Conservation (phyloP, 2,329 filamentous ascomycete genomes). For the Calonectria pseudoreteaudii region DNA sequence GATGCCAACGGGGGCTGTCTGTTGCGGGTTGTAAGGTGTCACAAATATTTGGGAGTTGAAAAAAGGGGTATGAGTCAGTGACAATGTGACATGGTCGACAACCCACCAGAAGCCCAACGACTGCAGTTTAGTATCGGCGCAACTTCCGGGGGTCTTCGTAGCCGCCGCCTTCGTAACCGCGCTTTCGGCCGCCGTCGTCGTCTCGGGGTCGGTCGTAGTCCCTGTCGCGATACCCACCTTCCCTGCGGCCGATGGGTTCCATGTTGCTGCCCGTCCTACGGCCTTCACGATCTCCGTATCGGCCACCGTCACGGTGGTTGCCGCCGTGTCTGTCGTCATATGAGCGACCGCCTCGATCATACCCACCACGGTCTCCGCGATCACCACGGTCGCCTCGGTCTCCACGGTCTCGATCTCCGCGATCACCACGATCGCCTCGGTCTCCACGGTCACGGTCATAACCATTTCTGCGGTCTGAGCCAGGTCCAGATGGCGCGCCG, state of each 20-base stretch:
- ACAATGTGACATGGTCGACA: constrained; percentile 34
- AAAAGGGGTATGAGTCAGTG: constrained; percentile 33
- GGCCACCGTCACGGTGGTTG: constrained; percentile 60
- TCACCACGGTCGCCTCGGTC: constrained; percentile 62
- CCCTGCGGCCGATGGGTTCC: constrained; percentile 80
- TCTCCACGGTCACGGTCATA: constrained; percentile 39
- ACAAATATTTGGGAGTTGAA: constrained; percentile 38
- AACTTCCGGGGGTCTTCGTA: constrained; percentile 82
- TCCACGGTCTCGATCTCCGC: constrained; percentile 48
- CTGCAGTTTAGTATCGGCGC: constrained; percentile 65
- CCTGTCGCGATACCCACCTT: constrained; percentile 66
- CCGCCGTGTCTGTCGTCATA: constrained; percentile 68
- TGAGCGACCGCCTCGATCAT: constrained; percentile 68
- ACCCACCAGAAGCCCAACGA: constrained; percentile 39
- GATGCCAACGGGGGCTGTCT: neutral
- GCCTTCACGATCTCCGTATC: constrained; percentile 57
- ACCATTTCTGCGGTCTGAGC: constrained; percentile 61
- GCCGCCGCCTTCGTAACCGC: constrained; percentile 80
- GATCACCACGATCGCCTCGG: constrained; percentile 55
- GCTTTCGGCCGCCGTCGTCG: constrained; percentile 70
- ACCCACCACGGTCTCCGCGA: constrained; percentile 64
- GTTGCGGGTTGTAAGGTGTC: constrained; percentile 23
- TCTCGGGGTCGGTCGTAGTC: constrained; percentile 68
- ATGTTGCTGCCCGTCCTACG: constrained; percentile 81
- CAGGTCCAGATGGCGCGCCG: constrained; percentile 72